A percentile compares a stretch with the other conserved stretches of the same genome.
phyloP scores from a whole-genome alignment of 1,284 basidiomycete species.

The Moesziomyces sp. region DNA sequence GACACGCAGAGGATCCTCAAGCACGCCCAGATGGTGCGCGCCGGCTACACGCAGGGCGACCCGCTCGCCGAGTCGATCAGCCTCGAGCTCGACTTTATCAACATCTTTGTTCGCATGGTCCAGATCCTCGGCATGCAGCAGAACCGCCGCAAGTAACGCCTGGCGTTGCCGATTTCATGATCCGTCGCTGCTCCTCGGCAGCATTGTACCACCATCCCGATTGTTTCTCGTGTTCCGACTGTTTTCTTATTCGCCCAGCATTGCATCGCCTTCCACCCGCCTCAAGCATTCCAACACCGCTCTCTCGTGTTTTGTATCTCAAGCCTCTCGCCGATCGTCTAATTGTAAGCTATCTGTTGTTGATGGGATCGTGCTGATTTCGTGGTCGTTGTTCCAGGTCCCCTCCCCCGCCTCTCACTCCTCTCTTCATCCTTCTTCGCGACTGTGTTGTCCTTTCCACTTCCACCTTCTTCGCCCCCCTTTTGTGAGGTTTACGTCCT shows the following conservation, averaged over 20 bases:
- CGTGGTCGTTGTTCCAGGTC: neutral
- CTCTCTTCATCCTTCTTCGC: neutral
- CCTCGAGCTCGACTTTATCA: conserved; percentile 87
- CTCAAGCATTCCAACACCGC: conserved; percentile 14
- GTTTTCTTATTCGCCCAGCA: conserved; percentile 17
- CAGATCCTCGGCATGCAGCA: conserved; percentile 77
- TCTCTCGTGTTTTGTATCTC: conserved; percentile 5
- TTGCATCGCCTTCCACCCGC: conserved; percentile 4
- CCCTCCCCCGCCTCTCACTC: neutral
- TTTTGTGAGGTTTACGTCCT: conserved; percentile 15
- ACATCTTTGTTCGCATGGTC: conserved; percentile 77
- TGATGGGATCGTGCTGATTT: too few species aligned
- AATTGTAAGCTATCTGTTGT: conserved; percentile 38
- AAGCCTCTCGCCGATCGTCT: neutral
- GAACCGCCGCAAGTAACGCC: conserved; percentile 55
- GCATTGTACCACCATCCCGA: conserved; percentile 28
- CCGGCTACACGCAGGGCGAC: conserved; percentile 77
- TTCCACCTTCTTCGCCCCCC: neutral
- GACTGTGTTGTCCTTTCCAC: neutral
- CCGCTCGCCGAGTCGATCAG: conserved; percentile 80
- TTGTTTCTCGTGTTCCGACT: neutral
- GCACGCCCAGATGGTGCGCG: conserved; percentile 79
- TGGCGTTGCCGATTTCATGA: neutral
- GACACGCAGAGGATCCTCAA: conserved; percentile 85
- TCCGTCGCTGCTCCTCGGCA: neutral